Base-by-base conservation (phyloP, 129 eudicot genomes). In the Gnaphalium uliginosum region DNA sequence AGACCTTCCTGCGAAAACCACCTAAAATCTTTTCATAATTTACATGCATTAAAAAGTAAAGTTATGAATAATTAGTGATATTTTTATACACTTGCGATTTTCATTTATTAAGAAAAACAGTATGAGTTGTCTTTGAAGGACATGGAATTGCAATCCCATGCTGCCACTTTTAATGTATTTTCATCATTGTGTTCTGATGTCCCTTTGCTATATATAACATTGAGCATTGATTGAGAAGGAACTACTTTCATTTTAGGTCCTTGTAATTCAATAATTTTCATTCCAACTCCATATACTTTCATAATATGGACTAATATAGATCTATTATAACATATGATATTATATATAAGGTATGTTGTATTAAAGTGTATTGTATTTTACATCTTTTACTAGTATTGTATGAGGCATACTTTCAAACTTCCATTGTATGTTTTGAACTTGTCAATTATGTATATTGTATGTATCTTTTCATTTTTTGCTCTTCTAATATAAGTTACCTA, bases 141-240 rank as follows among this genome's bases (percentile, higher is more conserved):
- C 68, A 73, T 58, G 76, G 70, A 69, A 69, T 59, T 77, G 69
- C 69, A 77, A 14, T 69, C 71, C 81, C 81, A 77, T 69, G 64
- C 70, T 41, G 81, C 64, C 71, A 41, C 69, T 77, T 69, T 69
- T 41, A 77, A 77, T 77, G 75, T 68, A 39, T 59, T 68, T 76
- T 68, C 81, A 69, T 77, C 30, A 27, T 26, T 58, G 61, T 56
- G 59, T 76, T 68, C 70, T 69, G 35, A 68, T 58, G 75, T 59
- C 62, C 57, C 61, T 41, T 68, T 68, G 50, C 11, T 56, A 59
- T 69, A 51, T 30, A 66, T 77, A 33, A 46, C 70, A 69, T 69
- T 29, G 62, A 13, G 62, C 69, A 77, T 77, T 77, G 14, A 77
- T 15, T 68, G 29, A 21, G 19, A 27, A 57, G 24, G 13, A 15